Evolutionary conservation across 1,284 basidiomycete genomes (phyloP), one percentile per base, ranked within the genome.

Genomic region (Microbotryum intermedium): DNA sequence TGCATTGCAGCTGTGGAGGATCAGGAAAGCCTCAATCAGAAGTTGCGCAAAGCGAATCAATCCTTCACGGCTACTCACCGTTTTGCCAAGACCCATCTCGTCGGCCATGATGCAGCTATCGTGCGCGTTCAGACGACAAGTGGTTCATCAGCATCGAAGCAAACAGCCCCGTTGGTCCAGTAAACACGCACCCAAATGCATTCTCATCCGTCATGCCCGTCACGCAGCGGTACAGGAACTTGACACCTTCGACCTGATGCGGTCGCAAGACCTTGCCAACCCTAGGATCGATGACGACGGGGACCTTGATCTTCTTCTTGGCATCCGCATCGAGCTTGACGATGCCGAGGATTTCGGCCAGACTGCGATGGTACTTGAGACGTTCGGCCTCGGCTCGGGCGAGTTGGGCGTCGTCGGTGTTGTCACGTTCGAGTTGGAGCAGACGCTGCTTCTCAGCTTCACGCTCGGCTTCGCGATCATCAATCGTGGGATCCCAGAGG

Each of bases 201-300:
- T 90, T 88, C 55, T 91, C 84, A 28, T 87, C 88, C 53, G 93
- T 77, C 83, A 95, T 87, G 2, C 93, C 95, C 0, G 90, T 97
- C 9, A 92, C 86, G 73, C 92, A 94, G 74, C 84, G 86, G 76
- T 97, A 99, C 72, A 99, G 77, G 75, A 98, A 98, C 87, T 97
- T 97, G 64, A 97, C 94, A 66, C 94, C 94, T 74, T 98, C 93
- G 21, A 98, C 84, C 75, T 98, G 94, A 83, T 98, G 95, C 16
- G 95, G 95, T 48, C 94, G 83, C 45, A 98, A 79, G 4, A 93
- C 87, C 73, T 91, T 94, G 51, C 82, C 77, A 30, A 98, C 78
- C 48, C 82, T 81, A 4, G 94, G 94, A 74, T 97, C 92, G 52
- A 98, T 92, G 16, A 98, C 94, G 11, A 98, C 94, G 0, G 95